Percentiles rank a stretch among this genome's conserved stretches.
Conservation (phyloP, 805 yeast genomes). For the Hanseniaspora taiwanica region DNA sequence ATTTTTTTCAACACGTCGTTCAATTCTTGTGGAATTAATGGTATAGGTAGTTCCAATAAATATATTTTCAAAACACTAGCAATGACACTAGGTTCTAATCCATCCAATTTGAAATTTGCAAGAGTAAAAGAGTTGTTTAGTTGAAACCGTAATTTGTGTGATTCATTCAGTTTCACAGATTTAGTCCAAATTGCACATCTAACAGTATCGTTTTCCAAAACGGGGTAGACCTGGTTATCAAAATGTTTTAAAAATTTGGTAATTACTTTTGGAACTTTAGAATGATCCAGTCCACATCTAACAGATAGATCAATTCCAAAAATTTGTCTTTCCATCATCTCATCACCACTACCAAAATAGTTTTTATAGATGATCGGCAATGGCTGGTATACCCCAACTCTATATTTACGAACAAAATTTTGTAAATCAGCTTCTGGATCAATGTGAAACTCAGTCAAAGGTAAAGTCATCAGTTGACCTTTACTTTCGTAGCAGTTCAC, state of each 20-base stretch:
- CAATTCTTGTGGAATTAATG: conserved; percentile 49
- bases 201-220: conserved; percentile 50
- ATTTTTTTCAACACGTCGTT: conserved; percentile 59
- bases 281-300: conserved; percentile 57
- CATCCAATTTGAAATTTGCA: background rate
- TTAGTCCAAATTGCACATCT: conserved; percentile 57
- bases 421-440: conserved; percentile 58
- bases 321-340: conserved; percentile 37
- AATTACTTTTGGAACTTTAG: conserved; percentile 56
- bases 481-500: background rate
- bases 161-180: conserved; percentile 44
- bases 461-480: conserved; percentile 4
- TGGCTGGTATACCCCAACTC: conserved; percentile 67
- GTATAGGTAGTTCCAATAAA: conserved; percentile 67
- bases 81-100: conserved; percentile 39
- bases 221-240: conserved; percentile 55
- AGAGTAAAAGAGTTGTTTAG: conserved; percentile 25
- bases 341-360: conserved; percentile 51
- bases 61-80: conserved; percentile 62
- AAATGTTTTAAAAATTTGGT: conserved; percentile 50
- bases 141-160: conserved; percentile 47
- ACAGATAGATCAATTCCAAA: conserved; percentile 71
- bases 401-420: conserved; percentile 50
- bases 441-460: conserved; percentile 47
- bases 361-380: conserved; percentile 63